Evolutionary conservation across 2,329 filamentous ascomycete genomes (phyloP).

Genomic region (Intubia oerlemansii): DNA sequence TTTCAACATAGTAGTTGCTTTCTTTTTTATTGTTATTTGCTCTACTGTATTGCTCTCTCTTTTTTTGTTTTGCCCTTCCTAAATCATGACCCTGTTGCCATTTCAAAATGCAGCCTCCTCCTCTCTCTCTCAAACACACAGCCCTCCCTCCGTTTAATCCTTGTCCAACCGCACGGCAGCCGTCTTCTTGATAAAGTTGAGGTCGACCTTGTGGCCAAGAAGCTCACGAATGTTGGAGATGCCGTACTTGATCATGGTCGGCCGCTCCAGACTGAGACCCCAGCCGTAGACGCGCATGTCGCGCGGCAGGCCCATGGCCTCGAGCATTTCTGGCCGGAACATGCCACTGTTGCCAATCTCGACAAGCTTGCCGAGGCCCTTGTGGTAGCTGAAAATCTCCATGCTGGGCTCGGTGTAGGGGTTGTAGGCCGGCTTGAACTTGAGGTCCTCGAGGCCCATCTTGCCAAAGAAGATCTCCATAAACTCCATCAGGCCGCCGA

Average conservation of each 20-base stretch:
- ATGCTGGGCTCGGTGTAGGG: constrained; percentile 89
- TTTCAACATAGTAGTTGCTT: neutral
- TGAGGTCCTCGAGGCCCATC: constrained; percentile 70
- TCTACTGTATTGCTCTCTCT: neutral
- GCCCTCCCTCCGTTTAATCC: no score
- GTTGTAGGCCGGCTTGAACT: constrained; percentile 93
- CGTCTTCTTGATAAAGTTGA: constrained; percentile 81
- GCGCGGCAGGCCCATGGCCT: constrained; percentile 69
- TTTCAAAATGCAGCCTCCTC: no score
- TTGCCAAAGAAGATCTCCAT: constrained; percentile 51
- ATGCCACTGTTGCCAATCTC: constrained; percentile 98
- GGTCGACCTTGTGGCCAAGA: constrained; percentile 84
- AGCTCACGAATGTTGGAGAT: constrained; percentile 83
- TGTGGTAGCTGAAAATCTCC: constrained; percentile 96
- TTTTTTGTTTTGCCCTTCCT: neutral
- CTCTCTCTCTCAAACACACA: no score
- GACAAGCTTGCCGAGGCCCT: constrained; percentile 72
- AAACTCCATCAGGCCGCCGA: constrained; percentile 70
- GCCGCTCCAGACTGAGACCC: constrained; percentile 76
- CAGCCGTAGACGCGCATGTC: constrained; percentile 89
- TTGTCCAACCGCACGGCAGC: constrained; percentile 80
- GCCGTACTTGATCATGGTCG: constrained; percentile 92
- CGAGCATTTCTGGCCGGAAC: constrained; percentile 96
- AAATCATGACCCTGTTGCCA: no score
- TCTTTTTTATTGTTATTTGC: neutral